Conservation (phyloP, 495 filamentous ascomycete species). For the Hypoxylon fuscum region DNA sequence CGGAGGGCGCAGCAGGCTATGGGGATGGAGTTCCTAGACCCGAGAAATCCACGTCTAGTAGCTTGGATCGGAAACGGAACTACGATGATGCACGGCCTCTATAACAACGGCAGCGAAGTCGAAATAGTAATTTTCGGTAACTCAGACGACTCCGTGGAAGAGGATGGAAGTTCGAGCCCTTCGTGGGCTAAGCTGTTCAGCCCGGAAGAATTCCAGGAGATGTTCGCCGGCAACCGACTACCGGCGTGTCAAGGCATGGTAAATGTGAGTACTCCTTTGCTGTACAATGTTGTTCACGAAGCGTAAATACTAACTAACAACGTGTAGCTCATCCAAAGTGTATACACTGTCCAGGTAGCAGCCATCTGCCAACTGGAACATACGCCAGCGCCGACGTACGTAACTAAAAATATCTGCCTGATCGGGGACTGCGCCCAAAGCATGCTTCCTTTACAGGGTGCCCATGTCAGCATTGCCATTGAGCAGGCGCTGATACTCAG, state of each 20-base stretch:
- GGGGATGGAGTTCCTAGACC: constrained; percentile 35
- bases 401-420: constrained; percentile 33
- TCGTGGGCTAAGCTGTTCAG: constrained; percentile 42
- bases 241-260: constrained; percentile 36
- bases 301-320: not conserved
- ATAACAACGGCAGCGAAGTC: constrained; percentile 35
- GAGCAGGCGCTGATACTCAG: constrained; percentile 41
- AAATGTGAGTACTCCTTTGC: constrained; percentile 27
- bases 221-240: constrained; percentile 33
- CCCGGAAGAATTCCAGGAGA: constrained; percentile 40
- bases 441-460: constrained; percentile 35
- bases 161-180: constrained; percentile 2
- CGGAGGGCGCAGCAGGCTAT: constrained; percentile 33
- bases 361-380: constrained; percentile 37
- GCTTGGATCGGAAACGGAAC: constrained; percentile 39
- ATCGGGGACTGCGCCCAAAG: constrained; percentile 42
- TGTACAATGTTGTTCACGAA: not conserved
- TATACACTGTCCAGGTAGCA: constrained; percentile 44
- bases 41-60: constrained; percentile 24
- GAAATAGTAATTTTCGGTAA: constrained; percentile 31
- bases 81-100: constrained; percentile 27
- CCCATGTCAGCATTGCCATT: constrained; percentile 24
- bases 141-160: constrained; percentile 13
- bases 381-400: constrained; percentile 37
- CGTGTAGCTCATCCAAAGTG: constrained; percentile 35